phyloP scores from a whole-genome alignment of 139 green algal genomes.

The Closterium sp. region DNA sequence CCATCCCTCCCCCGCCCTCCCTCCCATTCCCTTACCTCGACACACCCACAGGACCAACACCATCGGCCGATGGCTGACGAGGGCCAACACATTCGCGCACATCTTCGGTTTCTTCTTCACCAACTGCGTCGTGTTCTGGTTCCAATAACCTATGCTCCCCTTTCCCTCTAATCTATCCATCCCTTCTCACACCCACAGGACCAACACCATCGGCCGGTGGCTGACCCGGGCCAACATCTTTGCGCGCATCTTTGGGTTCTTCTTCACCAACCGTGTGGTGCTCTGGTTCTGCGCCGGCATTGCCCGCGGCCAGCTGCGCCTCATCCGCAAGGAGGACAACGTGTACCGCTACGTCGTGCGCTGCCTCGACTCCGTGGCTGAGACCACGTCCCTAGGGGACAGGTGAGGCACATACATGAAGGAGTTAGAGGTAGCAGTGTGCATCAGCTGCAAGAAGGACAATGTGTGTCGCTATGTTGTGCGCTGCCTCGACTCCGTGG shows the following conservation, averaged over 20 bases:
- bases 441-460: constrained; percentile 85
- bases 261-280: constrained; percentile 68
- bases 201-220: constrained; percentile 13
- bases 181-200: constrained; percentile 17
- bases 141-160: constrained; percentile 85
- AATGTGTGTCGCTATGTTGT: constrained; percentile 84
- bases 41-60: constrained; percentile 27
- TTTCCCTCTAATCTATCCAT: constrained; percentile 79
- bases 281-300: constrained; percentile 94
- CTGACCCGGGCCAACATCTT: constrained; percentile 20
- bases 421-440: too few relatives aligned
- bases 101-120: constrained; percentile 47
- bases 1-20: constrained; percentile 80
- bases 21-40: not conserved
- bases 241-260: constrained; percentile 37
- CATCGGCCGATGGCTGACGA: constrained; percentile 21
- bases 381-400: constrained; percentile 63
- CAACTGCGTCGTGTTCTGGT: constrained; percentile 84
- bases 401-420: too few relatives aligned
- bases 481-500: constrained; percentile 77
- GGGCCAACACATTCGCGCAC: constrained; percentile 21
- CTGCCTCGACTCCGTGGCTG: constrained; percentile 78
- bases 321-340: constrained; percentile 86
- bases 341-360: constrained; percentile 85
- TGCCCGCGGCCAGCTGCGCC: constrained; percentile 86